Evolutionary conservation across 257 asterid species (phyloP), one percentile per base, ranked within the genome.

Genomic region (Sherardia arvensis): DNA sequence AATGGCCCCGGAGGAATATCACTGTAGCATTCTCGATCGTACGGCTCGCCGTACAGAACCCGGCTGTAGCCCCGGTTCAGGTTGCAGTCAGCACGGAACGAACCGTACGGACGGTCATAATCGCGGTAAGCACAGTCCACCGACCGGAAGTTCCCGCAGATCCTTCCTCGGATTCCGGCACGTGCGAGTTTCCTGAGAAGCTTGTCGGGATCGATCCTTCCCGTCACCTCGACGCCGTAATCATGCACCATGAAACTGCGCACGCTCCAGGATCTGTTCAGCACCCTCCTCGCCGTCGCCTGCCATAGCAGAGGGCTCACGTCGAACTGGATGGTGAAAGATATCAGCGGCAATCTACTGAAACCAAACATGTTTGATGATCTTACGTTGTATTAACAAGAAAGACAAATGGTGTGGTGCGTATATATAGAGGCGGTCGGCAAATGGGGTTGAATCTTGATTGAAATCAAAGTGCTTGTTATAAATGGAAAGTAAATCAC

Each of bases 1-100:
- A 57, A 57, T 2, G 62, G 62, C 7, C 62, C 38, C 14, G 62
- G 62, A 4, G 62, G 62, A 57, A 4, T 27, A 57, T 5, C 62
- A 14, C 36, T 7, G 61, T 15, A 15, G 20, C 20, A 15, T 11
- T 40, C 51, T 2, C 47, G 18, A 15, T 17, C 51, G 20, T 43
- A 43, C 1, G 51, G 51, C 51, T 43, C 21, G 14, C 20, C 51
- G 20, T 43, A 43, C 51, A 43, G 1, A 15, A 38, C 47, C 10
- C 47, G 47, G 14, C 47, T 17, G 4, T 38, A 38, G 2, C 21
- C 21, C 0, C n/a, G 36, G 61, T 25, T 56, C 36, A 14, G 15
- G 6, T 26, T 14, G 27, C n/a, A 26, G n/a, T 21, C 23, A 25
- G 23, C 21, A 17, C 62, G 40, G 21, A 6, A 26, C 34, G 61